Base-by-base conservation (phyloP, 163 green algal genomes). In the Chloromonas sp. region DNA sequence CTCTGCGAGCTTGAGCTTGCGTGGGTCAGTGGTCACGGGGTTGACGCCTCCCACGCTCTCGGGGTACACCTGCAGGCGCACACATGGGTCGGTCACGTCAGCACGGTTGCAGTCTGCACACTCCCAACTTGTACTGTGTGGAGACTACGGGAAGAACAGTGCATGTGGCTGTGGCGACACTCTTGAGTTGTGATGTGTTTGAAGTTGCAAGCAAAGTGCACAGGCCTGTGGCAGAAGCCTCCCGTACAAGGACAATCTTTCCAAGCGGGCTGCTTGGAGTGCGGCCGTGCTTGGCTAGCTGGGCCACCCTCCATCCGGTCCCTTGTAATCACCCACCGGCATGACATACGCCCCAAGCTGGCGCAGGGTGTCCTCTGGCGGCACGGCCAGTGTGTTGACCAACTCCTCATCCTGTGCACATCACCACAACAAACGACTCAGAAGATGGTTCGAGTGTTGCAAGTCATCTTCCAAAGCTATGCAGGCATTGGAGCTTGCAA, bases 41-140 rank as follows among this genome's bases (percentile, higher is more conserved):
- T 87, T 83, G 83, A 89, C 92, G 58, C 89, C 91, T 83, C 84
- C 78, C 11, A 76, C 81, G 70, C n/a, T 14, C 0, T 85, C 62
- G 1, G 84, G 81, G 84, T 87, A 88, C 1, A 36, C 36, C 36
- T 36, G 36, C 36, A 36, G 36, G 36, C 36, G 36, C 36, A 36
- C 36, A 79, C 71, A 79, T 36, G 36, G 36, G 36, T 36, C 36
- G 36, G 36, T 36, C 36, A 36, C 36, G 36, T 36, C 36, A 36
- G 36, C 36, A 36, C 36, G 36, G 36, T 36, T 36, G 36, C 36
- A 36, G 36, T 36, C 36, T 36, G 36, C 36, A 36, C 36, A 36
- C 36, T 36, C 36, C 36, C 36, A 36, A 36, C 36, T 36, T 36
- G 36, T 36, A 36, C 36, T 36, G 36, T 36, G 36, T 36, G 36